Base-by-base conservation (phyloP, 108 stramenopile genomes). In the Tribonema minus region DNA sequence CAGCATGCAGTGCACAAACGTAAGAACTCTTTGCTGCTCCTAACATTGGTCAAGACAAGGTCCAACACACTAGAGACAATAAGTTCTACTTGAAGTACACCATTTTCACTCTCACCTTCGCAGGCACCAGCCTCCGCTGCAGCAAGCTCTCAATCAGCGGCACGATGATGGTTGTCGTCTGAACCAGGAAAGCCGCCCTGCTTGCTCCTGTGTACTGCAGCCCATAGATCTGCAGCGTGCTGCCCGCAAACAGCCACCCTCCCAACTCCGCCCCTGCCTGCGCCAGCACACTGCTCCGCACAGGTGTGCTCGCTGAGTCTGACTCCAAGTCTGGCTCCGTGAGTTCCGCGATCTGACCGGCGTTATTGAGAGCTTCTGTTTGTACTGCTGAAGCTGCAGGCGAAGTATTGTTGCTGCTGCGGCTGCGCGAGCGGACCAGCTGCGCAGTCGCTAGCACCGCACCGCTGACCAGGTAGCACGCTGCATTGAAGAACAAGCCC, bases 151-250 rank as follows among this genome's bases (percentile, higher is more conserved):
- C 77, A n/a, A 79, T 28, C 54, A 79, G 38, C n/a, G 77, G 77
- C 29, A 79, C 77, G 20, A 79, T 68, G 26, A 79, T 46, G 12
- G 77, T 79, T 1, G 77, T 79, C 15, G 68, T 36, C 68, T 79
- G 77, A 25, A 79, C 77, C 68, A 79, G 36, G 68, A 79, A 79
- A 27, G 70, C 77, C n/a, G 77, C 77, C 37, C 77, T 27, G 37
- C 77, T 79, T 7, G 77, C 77, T 20, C 64, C 40, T 3, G 68
- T 79, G 5, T 66, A 46, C 68, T 60, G 67, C 34, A 79, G 65
- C 1, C 77, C 77, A 67, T 68, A 79, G 23, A 79, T 68, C 77
- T 79, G 77, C n/a, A 79, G 61, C 3, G 68, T 79, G 34, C 68
- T 58, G 26, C 32, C 77, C 54, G 66, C 60, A 34, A 79, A 79